Evolutionary conservation across 78 protist species (phyloP), one percentile per base, ranked within the genome.

Genomic region (Dictyostelium firmibasis): DNA sequence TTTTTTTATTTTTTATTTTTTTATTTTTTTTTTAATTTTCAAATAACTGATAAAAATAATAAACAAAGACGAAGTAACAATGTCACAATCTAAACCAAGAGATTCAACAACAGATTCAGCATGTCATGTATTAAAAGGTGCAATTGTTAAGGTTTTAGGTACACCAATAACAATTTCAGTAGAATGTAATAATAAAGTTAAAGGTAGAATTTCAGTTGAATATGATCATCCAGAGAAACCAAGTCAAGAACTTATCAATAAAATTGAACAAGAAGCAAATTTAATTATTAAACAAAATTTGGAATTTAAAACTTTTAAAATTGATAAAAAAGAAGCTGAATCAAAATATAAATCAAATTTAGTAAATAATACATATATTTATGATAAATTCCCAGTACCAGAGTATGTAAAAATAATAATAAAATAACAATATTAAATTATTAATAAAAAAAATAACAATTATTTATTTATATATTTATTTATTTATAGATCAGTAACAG

Each of bases 331-430:
- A 81, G 94, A 60, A 81, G 94, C 94, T 4, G 94, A 89, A 70
- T 69, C 25, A 14, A 89, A 89, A 81, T 89, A 89, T 44, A 60
- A 57, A 33, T 43, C 72, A 81, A 43, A 64, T n/a, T 27, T 38
- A 36, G 94, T 89, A 31, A 89, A 89, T 31, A 89, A 81, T 47
- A 89, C 94, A 18, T 89, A 33, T n/a, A 89, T 89, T n/a, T 89
- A 89, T 81, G 94, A 89, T 81, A 89, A 89, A 81, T 81, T 81
- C 82, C 94, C 94, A n/a, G 94, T 89, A 16, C 86, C 86, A 81
- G 94, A 89, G 94, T 89, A 89, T 79, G 85, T 78, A 5, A 27
- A 23, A 36, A 13, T 50, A 16, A 29, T 47, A 6, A 81, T 50
- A 25, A 18, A 31, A 3, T 23, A 31, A 62, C 27, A 62, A 31